Evolutionary conservation across 163 green algal genomes (phyloP), one percentile per base, ranked within the genome.

Genomic region (Scenedesmus sp.): DNA sequence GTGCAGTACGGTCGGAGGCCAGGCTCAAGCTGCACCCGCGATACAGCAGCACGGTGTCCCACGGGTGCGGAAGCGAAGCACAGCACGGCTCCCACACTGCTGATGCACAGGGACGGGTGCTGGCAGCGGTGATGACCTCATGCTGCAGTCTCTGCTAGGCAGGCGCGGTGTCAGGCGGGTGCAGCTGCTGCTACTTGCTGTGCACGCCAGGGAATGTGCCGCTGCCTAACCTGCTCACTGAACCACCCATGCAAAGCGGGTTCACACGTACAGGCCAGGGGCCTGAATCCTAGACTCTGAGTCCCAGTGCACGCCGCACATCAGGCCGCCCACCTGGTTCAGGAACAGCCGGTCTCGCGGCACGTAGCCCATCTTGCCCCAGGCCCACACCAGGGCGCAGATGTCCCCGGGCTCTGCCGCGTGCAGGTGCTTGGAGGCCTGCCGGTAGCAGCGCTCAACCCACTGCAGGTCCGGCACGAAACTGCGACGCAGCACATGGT

Each of bases 361-460:
- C 13, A 70, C 86, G 83, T 92, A 92, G 12, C 89, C 89, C 82
- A 87, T 59, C 53, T 87, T 37, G 24, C 89, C 89, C 83, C 83
- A 92, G 0, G 89, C 83, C 70, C 89, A 90, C 83, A 92, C 46
- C 72, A 92, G 53, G 3, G 4, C 18, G 26, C 35, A 51, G 3
- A 92, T 30, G 20, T 89, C 81, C 18, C 18, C 51, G 0, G 83
- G 46, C 30, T 83, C 73, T 30, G 89, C 83, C n/a, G 83, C 83
- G 51, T 82, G 70, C 35, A 90, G 51, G 83, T 90, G 89, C 89
- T 92, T 92, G 33, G 42, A 44, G 22, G 88, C 88, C 81, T 92
- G 88, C 24, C 88, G 42, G 70, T 92, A 92, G n/a, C 43, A 51
- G 68, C 83, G 83, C 89, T 89, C 89, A 3, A 90, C 83, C 83